Base-by-base conservation (phyloP, 2,329 filamentous ascomycete genomes). In the Orbilia quercus region DNA sequence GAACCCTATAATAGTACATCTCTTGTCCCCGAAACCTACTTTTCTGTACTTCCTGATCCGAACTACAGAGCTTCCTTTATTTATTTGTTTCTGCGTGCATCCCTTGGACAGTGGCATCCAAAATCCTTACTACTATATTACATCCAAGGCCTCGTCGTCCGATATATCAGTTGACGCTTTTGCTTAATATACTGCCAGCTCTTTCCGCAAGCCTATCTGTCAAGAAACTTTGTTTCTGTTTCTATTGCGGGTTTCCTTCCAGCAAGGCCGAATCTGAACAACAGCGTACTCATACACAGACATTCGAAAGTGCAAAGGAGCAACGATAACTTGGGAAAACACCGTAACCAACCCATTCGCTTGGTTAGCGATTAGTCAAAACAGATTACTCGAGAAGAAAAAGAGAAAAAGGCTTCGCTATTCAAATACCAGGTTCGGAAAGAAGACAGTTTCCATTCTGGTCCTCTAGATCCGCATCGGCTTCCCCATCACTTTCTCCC, bases 1-100 rank as follows among this genome's bases (percentile, higher is more conserved):
- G 50, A 73, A 73, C 54, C 60, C 54, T 73, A 73, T 73, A 73
- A 73, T 73, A 73, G 69, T 66, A 66, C 53, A 65, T 73, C 67
- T 73, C 69, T 66, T 66, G 60, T 66, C 69, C 69, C 54, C 54
- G 60, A 73, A 65, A 64, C 60, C 45, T 59, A 47, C 28, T 62
- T 62, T 65, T 65, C 50, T 73, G 60, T 66, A 64, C 54, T 73
- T 73, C 69, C 55, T 66, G 60, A 66, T 73, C 60, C 47, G 69
- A 73, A 54, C 47, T 55, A 42, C 60, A 73, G 55, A 57, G 57
- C 54, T 65, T 55, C 54, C 28, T 53, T 65, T 59, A 51, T 54
- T 57, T 65, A 60, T 48, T n/a, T 55, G 25, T 62, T 69, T 50
- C 54, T 73, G 50, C 51, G 31, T 44, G 9, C 36, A 53, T 57